phyloP scores from a whole-genome alignment of 169 alveolate species.

The Eimeria acervulina region DNA sequence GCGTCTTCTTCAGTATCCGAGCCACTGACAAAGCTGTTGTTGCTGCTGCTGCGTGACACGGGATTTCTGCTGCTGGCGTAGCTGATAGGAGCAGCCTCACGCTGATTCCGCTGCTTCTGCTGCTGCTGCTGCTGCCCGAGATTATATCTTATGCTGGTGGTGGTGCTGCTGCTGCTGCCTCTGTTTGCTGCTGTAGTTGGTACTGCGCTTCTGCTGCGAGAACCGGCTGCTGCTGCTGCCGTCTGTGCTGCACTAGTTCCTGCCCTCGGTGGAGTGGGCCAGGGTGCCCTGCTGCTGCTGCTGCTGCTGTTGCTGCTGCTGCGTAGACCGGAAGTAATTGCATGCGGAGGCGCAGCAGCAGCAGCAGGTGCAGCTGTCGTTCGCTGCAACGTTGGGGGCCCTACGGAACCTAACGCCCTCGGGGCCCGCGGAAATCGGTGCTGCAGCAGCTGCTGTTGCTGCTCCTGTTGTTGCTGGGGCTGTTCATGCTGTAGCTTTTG shows the following conservation, averaged over 20 bases:
- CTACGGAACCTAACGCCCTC: neutral
- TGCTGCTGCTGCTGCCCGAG: slow-evolving; percentile 48
- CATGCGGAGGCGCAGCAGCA: slow-evolving; percentile 6
- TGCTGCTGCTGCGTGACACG: slow-evolving; percentile 61
- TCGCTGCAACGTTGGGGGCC: slow-evolving; percentile 13
- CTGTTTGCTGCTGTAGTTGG: slow-evolving; percentile 2
- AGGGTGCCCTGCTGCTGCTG: slow-evolving; percentile 31
- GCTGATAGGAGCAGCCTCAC: neutral
- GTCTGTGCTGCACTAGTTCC: neutral
- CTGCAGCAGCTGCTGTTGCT: slow-evolving; percentile 40
- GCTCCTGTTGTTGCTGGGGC: neutral
- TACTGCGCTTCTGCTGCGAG: slow-evolving; percentile 36
- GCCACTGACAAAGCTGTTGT: slow-evolving; percentile 41
- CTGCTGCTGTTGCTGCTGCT: slow-evolving; percentile 40
- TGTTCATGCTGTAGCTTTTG: neutral
- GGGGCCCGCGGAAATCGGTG: slow-evolving; percentile 19
- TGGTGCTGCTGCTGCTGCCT: neutral
- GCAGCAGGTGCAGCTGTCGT: neutral
- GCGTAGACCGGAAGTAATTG: neutral
- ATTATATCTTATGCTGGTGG: neutral
- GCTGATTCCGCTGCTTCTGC: slow-evolving; percentile 30
- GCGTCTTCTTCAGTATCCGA: slow-evolving; percentile 11
- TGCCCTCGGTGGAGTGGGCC: slow-evolving; percentile 53
- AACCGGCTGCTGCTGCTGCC: slow-evolving; percentile 5
- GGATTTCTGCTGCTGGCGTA: slow-evolving; percentile 24